These are phyloP conservation scores for Penicillium desertorum DNA, from an alignment of 495 filamentous ascomycete species.

Conservation along the genomic window DNA sequence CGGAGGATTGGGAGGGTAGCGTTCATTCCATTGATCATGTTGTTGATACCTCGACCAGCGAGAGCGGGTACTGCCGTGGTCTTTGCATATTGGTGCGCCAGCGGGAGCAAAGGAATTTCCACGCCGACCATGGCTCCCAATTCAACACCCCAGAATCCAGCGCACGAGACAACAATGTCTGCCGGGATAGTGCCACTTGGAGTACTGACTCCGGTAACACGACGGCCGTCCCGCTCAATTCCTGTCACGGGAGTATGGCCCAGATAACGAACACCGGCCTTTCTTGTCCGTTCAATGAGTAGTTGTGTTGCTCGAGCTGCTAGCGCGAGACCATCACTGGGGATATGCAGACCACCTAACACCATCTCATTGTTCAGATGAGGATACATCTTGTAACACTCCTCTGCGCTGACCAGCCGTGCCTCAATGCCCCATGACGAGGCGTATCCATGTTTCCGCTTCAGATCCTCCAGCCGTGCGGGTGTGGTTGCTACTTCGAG, in stretches of 20 bases:
- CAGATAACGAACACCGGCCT: slow-evolving; percentile 49
- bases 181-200: slow-evolving; percentile 41
- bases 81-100: slow-evolving; percentile 54
- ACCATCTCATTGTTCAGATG: slow-evolving; percentile 45
- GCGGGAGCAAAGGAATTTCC: slow-evolving; percentile 47
- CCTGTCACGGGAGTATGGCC: slow-evolving; percentile 46
- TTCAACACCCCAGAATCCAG: slow-evolving; percentile 56
- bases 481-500: slow-evolving; percentile 52
- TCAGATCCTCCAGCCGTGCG: slow-evolving; percentile 48
- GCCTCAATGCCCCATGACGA: slow-evolving; percentile 49
- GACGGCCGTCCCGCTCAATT: slow-evolving; percentile 33
- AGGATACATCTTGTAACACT: slow-evolving; percentile 46
- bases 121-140: slow-evolving; percentile 52
- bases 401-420: slow-evolving; percentile 40
- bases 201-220: slow-evolving; percentile 48
- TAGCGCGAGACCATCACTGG: slow-evolving; percentile 51
- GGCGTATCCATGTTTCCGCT: slow-evolving; percentile 53
- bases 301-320: slow-evolving; percentile 50
- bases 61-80: slow-evolving; percentile 42
- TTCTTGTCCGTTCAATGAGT: slow-evolving; percentile 47
- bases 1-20: slow-evolving; percentile 49
- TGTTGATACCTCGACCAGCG: slow-evolving; percentile 32
- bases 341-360: slow-evolving; percentile 49
- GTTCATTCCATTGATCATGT: slow-evolving; percentile 36
- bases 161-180: slow-evolving; percentile 52